phyloP scores from a whole-genome alignment of 805 yeast genomes.

The Wickerhamomyces queroliae region DNA sequence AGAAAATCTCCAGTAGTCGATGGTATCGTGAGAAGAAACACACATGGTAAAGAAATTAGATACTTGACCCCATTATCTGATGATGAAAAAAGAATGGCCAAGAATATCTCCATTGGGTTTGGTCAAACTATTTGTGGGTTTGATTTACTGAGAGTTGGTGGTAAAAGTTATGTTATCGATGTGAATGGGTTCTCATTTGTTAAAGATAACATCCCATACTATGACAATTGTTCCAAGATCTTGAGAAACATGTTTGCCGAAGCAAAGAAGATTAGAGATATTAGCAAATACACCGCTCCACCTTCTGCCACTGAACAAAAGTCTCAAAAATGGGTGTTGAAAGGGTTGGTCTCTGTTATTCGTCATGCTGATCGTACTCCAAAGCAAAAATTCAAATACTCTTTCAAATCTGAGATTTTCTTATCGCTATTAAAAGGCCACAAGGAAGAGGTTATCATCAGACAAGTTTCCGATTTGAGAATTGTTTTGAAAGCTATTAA shows the following conservation, averaged over 20 bases:
- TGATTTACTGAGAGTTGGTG: constrained; percentile 85
- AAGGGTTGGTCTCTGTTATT: constrained; percentile 85
- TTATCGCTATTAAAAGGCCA: constrained; percentile 87
- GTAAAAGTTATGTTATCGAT: constrained; percentile 88
- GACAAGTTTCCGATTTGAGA: constrained; percentile 80
- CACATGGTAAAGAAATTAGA: constrained; percentile 95
- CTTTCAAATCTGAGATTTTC: constrained; percentile 83
- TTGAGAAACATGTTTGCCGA: constrained; percentile 67
- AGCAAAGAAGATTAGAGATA: constrained; percentile 45
- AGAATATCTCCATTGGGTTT: constrained; percentile 65
- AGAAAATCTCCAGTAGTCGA: constrained; percentile 99
- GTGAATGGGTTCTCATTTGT: constrained; percentile 98
- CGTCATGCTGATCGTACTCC: constrained; percentile 99
- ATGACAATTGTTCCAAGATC: constrained; percentile 76
- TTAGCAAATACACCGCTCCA: constrained; percentile 30
- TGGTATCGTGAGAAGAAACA: constrained; percentile 94
- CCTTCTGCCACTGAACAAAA: constrained; percentile 31
- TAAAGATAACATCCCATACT: constrained; percentile 82
- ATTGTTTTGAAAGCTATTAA: constrained; percentile 82
- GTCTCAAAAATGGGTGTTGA: constrained; percentile 90
- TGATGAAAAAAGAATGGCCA: constrained; percentile 78
- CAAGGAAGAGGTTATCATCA: constrained; percentile 90
- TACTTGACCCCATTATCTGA: constrained; percentile 75
- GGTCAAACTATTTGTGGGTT: constrained; percentile 97
- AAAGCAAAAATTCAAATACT: constrained; percentile 93